Evolutionary conservation across 208 protist species (phyloP), one percentile per base, ranked within the genome.

Genomic region (Trypanosoma cruzi): DNA sequence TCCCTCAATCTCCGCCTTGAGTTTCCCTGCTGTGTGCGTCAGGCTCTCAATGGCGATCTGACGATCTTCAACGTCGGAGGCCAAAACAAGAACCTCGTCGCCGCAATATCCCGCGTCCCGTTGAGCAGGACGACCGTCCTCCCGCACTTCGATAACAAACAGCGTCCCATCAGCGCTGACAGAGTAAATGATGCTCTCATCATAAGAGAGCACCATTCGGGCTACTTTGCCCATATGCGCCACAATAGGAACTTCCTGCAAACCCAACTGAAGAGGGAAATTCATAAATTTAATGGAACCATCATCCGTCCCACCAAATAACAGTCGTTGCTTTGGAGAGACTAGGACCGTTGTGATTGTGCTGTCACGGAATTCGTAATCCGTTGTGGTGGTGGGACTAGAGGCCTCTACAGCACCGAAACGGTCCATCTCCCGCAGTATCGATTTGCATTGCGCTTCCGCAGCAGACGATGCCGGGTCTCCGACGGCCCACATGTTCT

Each of bases 71-170:
- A 98, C 86, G 67, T 98, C 95, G 57, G 80, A 79, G 66, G 88
- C 90, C n/a, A 97, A 94, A 18, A 98, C 93, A 28, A 99, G 90
- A 52, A 98, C 93, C 74, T 99, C 95, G 56, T 67, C 64, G 62
- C 68, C 58, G 26, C 59, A 64, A 57, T 64, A 49, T 18, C 46
- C 52, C 28, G 31, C 34, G 31, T 68, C 48, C 32, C 54, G 75
- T 88, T 81, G 64, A 29, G 55, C 59, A 50, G 22, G 64, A 18
- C 88, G 76, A 29, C 81, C 90, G 37, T 97, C 92, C 69, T 98
- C 94, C 13, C 82, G 74, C 1, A 96, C 76, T 56, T 96, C 92
- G 69, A 90, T 93, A 59, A 96, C 85, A 69, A 95, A 92, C 59
- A 98, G 72, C 54, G 69, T 88, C 53, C 96, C 96, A 79, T 99